Percentiles rank a stretch among this genome's conserved stretches.
These are phyloP conservation scores for Sideroxylon spinosum DNA, from an alignment of 179 eudicot genomes.

Conservation along the genomic window DNA sequence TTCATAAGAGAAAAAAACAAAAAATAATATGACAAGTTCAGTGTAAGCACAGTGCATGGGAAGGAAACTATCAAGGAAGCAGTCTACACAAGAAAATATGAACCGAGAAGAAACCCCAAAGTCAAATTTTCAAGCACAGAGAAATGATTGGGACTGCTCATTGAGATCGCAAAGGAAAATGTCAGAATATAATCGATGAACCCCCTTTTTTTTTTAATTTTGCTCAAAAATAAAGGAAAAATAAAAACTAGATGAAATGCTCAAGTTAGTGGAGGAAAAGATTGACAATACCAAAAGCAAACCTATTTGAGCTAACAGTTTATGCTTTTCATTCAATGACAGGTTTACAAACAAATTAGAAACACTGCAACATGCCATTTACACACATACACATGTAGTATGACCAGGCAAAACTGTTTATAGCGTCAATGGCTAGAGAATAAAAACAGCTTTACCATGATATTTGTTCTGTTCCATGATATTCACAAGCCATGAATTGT, in stretches of 20 bases:
- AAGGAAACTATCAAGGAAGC: no score
- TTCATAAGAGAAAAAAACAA: no score
- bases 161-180: background rate
- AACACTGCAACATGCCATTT: background rate
- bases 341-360: background rate
- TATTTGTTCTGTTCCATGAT: conserved; percentile 80
- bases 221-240: background rate
- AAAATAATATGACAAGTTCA: no score
- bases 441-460: conserved; percentile 55
- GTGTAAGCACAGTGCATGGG: no score
- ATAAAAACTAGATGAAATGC: background rate
- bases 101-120: no score
- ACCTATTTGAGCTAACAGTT: background rate
- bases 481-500: conserved; percentile 59
- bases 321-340: background rate
- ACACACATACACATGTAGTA: background rate
- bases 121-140: no score
- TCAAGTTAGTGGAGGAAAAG: background rate
- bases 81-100: no score
- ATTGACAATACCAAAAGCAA: background rate
- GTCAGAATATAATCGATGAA: background rate
- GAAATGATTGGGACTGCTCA: background rate
- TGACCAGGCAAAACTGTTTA: background rate
- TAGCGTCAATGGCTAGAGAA: background rate
- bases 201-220: background rate